A percentile compares a stretch with the other conserved stretches of the same genome.
Conservation (phyloP, 148 eudicot genomes). For the Camellia sinensis region DNA sequence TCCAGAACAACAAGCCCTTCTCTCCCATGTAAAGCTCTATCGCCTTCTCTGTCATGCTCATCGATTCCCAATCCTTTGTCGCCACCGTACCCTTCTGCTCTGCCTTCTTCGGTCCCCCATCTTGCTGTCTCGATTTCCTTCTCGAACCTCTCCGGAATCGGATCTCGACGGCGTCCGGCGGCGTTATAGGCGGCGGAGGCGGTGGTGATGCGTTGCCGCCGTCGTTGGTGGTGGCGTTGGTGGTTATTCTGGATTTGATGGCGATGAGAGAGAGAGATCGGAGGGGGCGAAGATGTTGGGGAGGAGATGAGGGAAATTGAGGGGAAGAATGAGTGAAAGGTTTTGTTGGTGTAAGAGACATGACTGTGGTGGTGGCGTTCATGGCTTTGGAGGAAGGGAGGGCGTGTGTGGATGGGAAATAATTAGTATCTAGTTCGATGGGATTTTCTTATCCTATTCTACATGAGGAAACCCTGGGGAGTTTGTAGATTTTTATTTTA, state of each 20-base stretch:
- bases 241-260: constrained; percentile 22
- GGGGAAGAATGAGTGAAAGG: constrained; percentile 23
- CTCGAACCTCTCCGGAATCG: constrained; percentile 51
- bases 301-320: not conserved
- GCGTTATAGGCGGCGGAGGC: constrained; percentile 21
- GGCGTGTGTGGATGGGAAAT: too few species aligned
- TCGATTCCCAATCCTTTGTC: constrained; percentile 66
- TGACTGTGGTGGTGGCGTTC: constrained; percentile 24
- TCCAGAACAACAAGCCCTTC: constrained; percentile 71
- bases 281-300: constrained; percentile 12
- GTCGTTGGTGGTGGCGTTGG: constrained; percentile 9
- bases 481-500: too few species aligned
- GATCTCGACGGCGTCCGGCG: constrained; percentile 40
- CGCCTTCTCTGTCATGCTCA: constrained; percentile 64
- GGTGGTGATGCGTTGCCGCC: constrained; percentile 8
- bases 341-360: constrained; percentile 17
- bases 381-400: not conserved
- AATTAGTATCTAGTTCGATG: not conserved
- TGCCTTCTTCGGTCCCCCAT: not conserved
- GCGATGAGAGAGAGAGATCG: constrained; percentile 2
- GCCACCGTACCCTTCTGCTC: not conserved
- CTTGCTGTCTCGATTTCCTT: constrained; percentile 21
- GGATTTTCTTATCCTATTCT: constrained; percentile 20
- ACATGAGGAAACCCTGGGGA: not conserved
- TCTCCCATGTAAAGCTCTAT: constrained; percentile 74